A percentile compares a stretch with the other conserved stretches of the same genome.
phyloP scores from a whole-genome alignment of 2,329 filamentous ascomycete genomes.

The Pseudocercospora vitis region DNA sequence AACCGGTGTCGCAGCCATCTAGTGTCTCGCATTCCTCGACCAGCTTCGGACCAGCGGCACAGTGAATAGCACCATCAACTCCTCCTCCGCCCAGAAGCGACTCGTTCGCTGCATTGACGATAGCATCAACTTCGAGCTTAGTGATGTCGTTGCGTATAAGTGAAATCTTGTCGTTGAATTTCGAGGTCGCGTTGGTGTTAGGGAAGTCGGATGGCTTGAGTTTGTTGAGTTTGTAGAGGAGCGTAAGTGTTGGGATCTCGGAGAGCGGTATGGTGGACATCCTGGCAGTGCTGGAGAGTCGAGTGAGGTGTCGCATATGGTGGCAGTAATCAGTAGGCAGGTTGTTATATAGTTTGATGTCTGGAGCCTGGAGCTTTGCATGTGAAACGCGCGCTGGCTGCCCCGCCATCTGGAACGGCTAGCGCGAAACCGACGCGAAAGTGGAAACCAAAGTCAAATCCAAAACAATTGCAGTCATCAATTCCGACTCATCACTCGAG shows the following conservation, averaged over 20 bases:
- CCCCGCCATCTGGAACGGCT: not conserved
- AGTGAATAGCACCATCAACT: slow-evolving; percentile 75
- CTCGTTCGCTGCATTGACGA: slow-evolving; percentile 89
- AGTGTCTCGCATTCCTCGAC: slow-evolving; percentile 70
- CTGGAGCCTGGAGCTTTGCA: slow-evolving; percentile 2
- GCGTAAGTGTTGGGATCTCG: slow-evolving; percentile 62
- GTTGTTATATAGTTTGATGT: not conserved
- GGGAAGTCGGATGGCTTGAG: slow-evolving; percentile 41
- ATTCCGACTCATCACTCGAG: not conserved
- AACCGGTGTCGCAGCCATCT: slow-evolving; percentile 72
- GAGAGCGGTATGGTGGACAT: slow-evolving; percentile 42
- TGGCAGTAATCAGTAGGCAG: too few species aligned
- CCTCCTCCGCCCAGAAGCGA: slow-evolving; percentile 83
- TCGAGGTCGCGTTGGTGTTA: slow-evolving; percentile 45
- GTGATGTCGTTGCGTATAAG: slow-evolving; percentile 80
- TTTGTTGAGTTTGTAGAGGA: slow-evolving; percentile 63
- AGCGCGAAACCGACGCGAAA: not conserved
- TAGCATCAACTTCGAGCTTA: slow-evolving; percentile 71
- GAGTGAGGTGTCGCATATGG: not conserved
- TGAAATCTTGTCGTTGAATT: slow-evolving; percentile 69
- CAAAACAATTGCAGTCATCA: not conserved
- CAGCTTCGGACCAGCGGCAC: slow-evolving; percentile 71
- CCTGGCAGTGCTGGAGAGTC: not conserved
- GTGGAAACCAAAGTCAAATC: not conserved
- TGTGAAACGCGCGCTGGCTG: not conserved